Percentiles rank a stretch among this genome's conserved stretches.
phyloP scores from a whole-genome alignment of 495 filamentous ascomycete species.

The Astrothelium subdiscretum region DNA sequence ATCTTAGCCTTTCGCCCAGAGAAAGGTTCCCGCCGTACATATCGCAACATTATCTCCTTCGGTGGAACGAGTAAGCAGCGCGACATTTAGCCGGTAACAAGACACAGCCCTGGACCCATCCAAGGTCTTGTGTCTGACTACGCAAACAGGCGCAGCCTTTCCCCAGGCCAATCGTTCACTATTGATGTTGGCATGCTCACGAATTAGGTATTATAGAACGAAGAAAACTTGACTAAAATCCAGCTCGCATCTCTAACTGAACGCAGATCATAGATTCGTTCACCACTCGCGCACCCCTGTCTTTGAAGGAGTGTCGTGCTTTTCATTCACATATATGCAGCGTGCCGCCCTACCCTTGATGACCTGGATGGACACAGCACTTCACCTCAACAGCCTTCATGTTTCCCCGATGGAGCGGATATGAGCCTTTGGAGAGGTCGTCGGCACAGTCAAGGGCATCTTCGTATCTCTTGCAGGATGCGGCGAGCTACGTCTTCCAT shows the following conservation, averaged over 20 bases:
- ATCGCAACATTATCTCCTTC: neutral
- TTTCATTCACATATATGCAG: neutral
- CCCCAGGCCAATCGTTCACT: neutral
- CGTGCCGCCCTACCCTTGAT: neutral
- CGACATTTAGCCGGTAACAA: too few relatives aligned
- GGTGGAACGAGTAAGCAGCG: too few relatives aligned
- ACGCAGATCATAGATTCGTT: neutral
- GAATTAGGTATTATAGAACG: neutral
- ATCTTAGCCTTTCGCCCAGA: too few relatives aligned
- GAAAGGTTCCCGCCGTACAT: neutral
- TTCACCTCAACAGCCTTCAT: neutral
- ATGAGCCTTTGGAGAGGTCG: neutral
- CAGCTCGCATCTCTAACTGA: neutral
- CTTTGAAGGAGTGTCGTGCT: neutral
- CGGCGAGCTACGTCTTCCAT: neutral
- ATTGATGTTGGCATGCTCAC: neutral
- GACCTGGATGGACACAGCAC: neutral
- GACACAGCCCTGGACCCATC: too few relatives aligned
- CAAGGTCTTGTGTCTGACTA: neutral
- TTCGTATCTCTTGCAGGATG: neutral
- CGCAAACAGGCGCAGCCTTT: neutral
- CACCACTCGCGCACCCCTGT: neutral
- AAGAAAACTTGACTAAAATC: neutral
- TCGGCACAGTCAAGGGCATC: neutral
- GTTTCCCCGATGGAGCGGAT: slow-evolving; percentile 1